A percentile compares a stretch with the other conserved stretches of the same genome.
These are phyloP conservation scores for Pleurotus cornucopiae DNA, from an alignment of 768 basidiomycete genomes.

Conservation along the genomic window DNA sequence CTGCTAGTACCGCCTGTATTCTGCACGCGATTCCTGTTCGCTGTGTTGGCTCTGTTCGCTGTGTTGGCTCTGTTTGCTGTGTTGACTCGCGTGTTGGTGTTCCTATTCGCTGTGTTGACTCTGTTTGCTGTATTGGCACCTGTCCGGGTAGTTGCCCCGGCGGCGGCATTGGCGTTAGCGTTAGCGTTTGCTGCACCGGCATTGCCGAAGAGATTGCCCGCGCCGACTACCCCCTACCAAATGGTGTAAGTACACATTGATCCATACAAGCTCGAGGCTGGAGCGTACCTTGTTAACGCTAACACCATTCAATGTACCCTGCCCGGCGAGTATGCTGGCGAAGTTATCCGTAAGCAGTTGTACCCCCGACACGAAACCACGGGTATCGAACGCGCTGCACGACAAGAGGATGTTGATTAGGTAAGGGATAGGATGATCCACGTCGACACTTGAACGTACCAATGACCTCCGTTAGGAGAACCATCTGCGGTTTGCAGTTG, in stretches of 20 bases:
- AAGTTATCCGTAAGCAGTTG: constrained; percentile 4
- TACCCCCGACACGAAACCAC: constrained; percentile 3
- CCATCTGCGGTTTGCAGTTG: constrained; percentile 21
- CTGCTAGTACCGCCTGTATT: not conserved
- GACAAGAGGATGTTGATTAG: not conserved
- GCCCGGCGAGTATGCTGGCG: not conserved
- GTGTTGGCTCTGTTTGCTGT: not conserved
- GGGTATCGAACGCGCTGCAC: not conserved
- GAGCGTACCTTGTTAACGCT: not conserved
- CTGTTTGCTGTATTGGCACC: not conserved
- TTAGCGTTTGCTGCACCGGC: not conserved
- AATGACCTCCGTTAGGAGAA: constrained; percentile 13
- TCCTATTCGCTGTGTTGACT: not conserved
- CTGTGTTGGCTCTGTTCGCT: not conserved
- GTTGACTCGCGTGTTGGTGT: not conserved
- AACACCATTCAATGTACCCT: constrained; percentile 1
- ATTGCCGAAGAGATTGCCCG: not conserved
- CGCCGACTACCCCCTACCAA: not conserved
- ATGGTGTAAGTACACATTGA: not conserved
- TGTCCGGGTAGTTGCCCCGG: not conserved
- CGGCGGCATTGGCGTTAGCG: not conserved
- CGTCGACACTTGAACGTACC: not conserved
- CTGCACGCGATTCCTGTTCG: not conserved
- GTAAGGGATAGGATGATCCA: not conserved
- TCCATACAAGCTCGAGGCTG: not conserved